These are phyloP conservation scores for Pisolithus tinctorius DNA, from an alignment of 768 basidiomycete genomes.

Conservation along the genomic window DNA sequence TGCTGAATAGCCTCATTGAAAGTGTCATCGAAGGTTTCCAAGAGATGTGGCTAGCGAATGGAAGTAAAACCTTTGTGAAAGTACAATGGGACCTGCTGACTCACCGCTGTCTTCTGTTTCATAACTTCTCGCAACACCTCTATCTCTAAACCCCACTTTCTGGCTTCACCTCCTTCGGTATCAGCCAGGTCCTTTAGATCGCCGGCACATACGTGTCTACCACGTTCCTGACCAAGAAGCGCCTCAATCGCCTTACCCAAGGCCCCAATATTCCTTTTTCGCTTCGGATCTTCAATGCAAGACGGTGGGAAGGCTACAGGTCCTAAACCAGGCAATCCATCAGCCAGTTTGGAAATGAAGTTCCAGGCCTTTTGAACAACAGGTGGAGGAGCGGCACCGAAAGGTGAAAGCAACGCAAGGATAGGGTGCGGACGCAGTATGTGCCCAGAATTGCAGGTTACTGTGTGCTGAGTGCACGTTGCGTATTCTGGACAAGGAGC, in stretches of 20 bases:
- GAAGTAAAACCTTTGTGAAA: conserved; percentile 12
- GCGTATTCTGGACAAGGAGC: conserved; percentile 70
- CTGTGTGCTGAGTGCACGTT: conserved; percentile 46
- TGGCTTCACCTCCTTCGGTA: conserved; percentile 61
- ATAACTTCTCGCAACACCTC: conserved; percentile 49
- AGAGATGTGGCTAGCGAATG: conserved; percentile 43
- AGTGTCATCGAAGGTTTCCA: conserved; percentile 59
- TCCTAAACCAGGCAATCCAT: conserved; percentile 75
- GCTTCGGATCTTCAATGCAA: conserved; percentile 71
- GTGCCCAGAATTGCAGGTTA: conserved; percentile 65
- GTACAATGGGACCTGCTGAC: conserved; percentile 17
- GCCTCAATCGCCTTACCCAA: conserved; percentile 70
- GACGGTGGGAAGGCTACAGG: conserved; percentile 69
- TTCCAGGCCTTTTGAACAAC: conserved; percentile 40
- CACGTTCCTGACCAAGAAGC: conserved; percentile 54
- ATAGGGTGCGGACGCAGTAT: conserved; percentile 57
- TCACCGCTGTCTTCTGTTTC: conserved; percentile 51
- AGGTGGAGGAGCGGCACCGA: conserved; percentile 31
- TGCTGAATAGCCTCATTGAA: conserved; percentile 78
- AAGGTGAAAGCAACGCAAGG: conserved; percentile 38
- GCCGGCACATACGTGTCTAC: conserved; percentile 58
- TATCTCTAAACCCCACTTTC: conserved; percentile 68
- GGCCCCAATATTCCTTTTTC: conserved; percentile 66
- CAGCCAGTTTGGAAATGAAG: conserved; percentile 38
- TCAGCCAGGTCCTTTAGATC: conserved; percentile 32